Evolutionary conservation across 225 moss, liverwort and hornwort genomes (phyloP).

Genomic region (Polytrichum formosum): DNA sequence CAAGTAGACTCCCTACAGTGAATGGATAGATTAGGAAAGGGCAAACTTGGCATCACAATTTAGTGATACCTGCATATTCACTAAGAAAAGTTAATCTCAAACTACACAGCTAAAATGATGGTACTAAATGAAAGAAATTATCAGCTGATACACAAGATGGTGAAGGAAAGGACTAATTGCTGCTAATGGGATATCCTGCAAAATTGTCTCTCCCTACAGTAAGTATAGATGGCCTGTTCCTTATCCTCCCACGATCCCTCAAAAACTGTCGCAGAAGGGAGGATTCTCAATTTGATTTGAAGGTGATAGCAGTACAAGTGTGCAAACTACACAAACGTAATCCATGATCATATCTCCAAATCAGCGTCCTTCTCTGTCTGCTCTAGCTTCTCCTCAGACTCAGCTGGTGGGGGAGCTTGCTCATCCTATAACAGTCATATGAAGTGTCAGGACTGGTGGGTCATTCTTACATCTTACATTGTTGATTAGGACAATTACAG

Average conservation of each 20-base stretch:
- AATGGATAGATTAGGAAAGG: too few species aligned
- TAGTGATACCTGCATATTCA: too few species aligned
- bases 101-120: too few species aligned
- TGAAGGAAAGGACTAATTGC: not conserved
- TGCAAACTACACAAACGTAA: not conserved
- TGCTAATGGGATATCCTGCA: constrained; percentile 6
- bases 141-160: too few species aligned
- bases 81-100: too few species aligned
- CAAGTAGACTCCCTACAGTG: too few species aligned
- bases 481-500: too few species aligned
- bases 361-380: constrained; percentile 75
- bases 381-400: constrained; percentile 68
- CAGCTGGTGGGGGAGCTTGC: constrained; percentile 91
- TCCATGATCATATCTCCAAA: constrained; percentile 34
- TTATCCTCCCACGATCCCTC: constrained; percentile 13
- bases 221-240: constrained; percentile 19
- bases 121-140: too few species aligned
- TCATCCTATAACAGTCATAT: constrained; percentile 58
- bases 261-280: constrained; percentile 13
- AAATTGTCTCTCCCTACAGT: constrained; percentile 21
- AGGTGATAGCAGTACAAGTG: not conserved
- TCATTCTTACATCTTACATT: too few species aligned
- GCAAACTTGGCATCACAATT: too few species aligned
- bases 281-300: constrained; percentile 18
- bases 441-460: not conserved